Percentiles rank a stretch among this genome's conserved stretches.
Conservation (phyloP, 306 rosid species). For the Malus domestica region DNA sequence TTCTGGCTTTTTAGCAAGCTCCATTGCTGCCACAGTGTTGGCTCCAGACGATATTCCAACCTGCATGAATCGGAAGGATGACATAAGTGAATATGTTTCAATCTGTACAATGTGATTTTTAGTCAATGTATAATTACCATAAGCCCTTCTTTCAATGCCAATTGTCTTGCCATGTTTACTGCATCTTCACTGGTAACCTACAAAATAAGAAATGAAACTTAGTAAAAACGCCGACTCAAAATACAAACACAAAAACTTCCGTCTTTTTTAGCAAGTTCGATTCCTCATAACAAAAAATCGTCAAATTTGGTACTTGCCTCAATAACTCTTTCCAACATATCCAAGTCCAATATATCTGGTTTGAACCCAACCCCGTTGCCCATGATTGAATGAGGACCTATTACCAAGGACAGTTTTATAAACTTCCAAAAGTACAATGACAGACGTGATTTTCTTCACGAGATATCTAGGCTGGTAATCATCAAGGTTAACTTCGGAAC, state of each 20-base stretch:
- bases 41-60: slow-evolving; percentile 97
- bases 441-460: not conserved
- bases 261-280: not conserved
- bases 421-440: not conserved
- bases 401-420: slow-evolving; percentile 10
- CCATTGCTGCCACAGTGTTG: slow-evolving; percentile 82
- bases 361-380: slow-evolving; percentile 95
- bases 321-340: slow-evolving; percentile 82
- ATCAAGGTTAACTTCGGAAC: not conserved
- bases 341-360: slow-evolving; percentile 95
- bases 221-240: not conserved
- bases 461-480: not conserved
- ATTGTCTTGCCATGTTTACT: slow-evolving; percentile 80
- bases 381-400: slow-evolving; percentile 86
- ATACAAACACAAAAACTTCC: not conserved
- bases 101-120: not conserved
- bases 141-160: slow-evolving; percentile 90
- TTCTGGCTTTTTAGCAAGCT: slow-evolving; percentile 73
- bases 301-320: slow-evolving; percentile 45
- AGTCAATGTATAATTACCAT: slow-evolving; percentile 46
- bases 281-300: not conserved
- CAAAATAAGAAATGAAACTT: slow-evolving; percentile 19
- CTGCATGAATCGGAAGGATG: slow-evolving; percentile 27
- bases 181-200: slow-evolving; percentile 92
- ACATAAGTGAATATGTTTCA: not conserved